phyloP scores from a whole-genome alignment of 2,329 filamentous ascomycete genomes.

The Lachnellula hyalina region DNA sequence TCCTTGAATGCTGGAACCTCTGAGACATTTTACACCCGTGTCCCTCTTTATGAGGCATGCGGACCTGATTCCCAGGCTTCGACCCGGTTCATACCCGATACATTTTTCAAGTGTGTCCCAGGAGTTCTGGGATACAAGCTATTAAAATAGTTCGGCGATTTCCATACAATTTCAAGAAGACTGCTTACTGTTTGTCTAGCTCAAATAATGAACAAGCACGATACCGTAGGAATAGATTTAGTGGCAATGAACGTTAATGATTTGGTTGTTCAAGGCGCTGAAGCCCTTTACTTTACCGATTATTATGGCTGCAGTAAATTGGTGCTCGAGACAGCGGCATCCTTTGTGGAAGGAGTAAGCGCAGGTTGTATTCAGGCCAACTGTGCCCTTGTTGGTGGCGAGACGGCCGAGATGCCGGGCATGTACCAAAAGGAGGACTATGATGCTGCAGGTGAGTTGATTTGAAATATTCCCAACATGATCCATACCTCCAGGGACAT shows the following conservation, averaged over 20 bases:
- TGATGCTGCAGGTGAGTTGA: conserved; percentile 59
- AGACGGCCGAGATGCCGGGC: conserved; percentile 97
- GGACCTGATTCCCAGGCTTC: no score
- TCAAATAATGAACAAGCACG: conserved; percentile 81
- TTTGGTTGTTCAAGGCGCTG: conserved; percentile 89
- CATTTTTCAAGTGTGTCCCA: no score
- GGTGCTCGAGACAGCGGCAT: conserved; percentile 67
- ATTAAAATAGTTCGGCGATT: not conserved
- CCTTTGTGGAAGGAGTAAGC: conserved; percentile 89
- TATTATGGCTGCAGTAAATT: conserved; percentile 68
- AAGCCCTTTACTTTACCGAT: not conserved
- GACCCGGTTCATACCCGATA: no score
- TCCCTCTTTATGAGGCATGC: no score
- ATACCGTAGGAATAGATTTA: conserved; percentile 92
- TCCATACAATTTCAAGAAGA: not conserved
- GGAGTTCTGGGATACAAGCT: no score
- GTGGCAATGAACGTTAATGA: conserved; percentile 99
- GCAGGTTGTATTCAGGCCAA: conserved; percentile 78
- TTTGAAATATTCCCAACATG: not conserved
- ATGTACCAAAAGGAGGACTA: conserved; percentile 83
- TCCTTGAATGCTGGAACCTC: no score
- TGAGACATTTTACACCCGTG: no score
- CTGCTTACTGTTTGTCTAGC: conserved; percentile 39
- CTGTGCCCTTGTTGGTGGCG: conserved; percentile 90
- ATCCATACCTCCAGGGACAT: not conserved